These are phyloP conservation scores for Mortierella sp. DNA, from an alignment of 371 early-diverging fungal species.

Conservation along the genomic window DNA sequence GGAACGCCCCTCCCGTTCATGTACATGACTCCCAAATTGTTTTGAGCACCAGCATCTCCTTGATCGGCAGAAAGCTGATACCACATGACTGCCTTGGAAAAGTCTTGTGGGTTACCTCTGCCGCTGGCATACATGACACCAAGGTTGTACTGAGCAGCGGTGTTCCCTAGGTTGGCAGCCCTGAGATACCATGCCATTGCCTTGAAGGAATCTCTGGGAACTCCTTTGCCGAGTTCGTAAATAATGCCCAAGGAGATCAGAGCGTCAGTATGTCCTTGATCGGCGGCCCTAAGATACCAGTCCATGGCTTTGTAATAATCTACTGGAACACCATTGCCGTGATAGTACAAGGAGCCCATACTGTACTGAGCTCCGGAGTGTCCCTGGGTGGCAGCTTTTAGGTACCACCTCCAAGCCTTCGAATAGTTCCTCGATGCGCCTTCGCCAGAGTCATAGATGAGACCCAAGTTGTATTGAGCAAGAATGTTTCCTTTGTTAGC, in stretches of 20 bases:
- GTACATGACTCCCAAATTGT: no score
- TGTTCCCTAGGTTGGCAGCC: conserved; percentile 63
- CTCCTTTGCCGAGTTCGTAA: conserved; percentile 69
- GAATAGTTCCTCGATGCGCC: neutral
- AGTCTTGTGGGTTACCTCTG: conserved; percentile 54
- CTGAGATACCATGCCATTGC: conserved; percentile 69
- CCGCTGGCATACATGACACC: conserved; percentile 66
- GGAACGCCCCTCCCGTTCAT: no score
- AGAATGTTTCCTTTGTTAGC: neutral
- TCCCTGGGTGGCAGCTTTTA: no score
- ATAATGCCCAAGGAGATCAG: conserved; percentile 58
- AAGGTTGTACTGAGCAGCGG: conserved; percentile 60
- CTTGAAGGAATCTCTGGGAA: conserved; percentile 55
- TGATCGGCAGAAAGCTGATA: no score
- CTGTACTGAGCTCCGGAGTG: no score
- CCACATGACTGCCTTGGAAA: conserved; percentile 11
- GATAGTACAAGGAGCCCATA: no score
- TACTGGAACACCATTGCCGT: neutral
- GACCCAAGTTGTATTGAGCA: neutral
- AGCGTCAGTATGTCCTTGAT: neutral
- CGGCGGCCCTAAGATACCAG: conserved; percentile 9
- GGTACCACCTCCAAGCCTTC: neutral
- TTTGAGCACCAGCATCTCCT: no score
- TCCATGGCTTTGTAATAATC: conserved; percentile 10
- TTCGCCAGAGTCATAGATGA: neutral